Evolutionary conservation across 495 filamentous ascomycete genomes (phyloP).

Genomic region (Daldinia childiae): DNA sequence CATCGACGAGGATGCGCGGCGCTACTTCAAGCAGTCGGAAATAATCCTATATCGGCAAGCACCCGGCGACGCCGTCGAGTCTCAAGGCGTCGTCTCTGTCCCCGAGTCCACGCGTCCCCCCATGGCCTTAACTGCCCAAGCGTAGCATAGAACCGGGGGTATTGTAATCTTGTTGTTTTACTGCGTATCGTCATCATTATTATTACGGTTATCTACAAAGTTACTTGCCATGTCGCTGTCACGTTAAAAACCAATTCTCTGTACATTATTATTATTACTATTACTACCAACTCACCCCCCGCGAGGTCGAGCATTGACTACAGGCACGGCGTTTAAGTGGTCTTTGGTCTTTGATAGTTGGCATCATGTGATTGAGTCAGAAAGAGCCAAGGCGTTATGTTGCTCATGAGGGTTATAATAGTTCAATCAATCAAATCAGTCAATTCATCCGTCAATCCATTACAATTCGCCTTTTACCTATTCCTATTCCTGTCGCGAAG

Average conservation of each 20-base stretch:
- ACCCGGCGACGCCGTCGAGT: constrained; percentile 67
- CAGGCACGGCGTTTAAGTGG: constrained; percentile 45
- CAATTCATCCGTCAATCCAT: constrained; percentile 12
- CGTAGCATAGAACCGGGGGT: constrained; percentile 8
- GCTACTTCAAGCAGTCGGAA: constrained; percentile 99
- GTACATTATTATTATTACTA: constrained; percentile 17
- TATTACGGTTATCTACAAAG: constrained; percentile 3
- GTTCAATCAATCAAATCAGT: constrained; percentile 16
- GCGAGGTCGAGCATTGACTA: constrained; percentile 40
- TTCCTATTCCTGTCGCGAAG: constrained; percentile 10
- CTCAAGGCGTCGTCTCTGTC: constrained; percentile 38
- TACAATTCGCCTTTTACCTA: constrained; percentile 19
- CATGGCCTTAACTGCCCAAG: constrained; percentile 32
- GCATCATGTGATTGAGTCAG: constrained; percentile 35
- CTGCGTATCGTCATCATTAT: not conserved
- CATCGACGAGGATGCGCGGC: constrained; percentile 96
- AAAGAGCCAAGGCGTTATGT: constrained; percentile 36
- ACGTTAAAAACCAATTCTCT: constrained; percentile 9
- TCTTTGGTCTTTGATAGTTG: constrained; percentile 25
- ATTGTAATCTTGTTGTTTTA: not conserved
- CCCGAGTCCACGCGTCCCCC: constrained; percentile 39
- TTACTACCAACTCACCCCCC: not conserved
- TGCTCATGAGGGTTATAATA: constrained; percentile 18
- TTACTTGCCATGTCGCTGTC: not conserved
- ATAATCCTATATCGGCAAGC: constrained; percentile 97